Conservation (phyloP, 1,284 basidiomycete species). For the Lentinula novae-zelandiae region DNA sequence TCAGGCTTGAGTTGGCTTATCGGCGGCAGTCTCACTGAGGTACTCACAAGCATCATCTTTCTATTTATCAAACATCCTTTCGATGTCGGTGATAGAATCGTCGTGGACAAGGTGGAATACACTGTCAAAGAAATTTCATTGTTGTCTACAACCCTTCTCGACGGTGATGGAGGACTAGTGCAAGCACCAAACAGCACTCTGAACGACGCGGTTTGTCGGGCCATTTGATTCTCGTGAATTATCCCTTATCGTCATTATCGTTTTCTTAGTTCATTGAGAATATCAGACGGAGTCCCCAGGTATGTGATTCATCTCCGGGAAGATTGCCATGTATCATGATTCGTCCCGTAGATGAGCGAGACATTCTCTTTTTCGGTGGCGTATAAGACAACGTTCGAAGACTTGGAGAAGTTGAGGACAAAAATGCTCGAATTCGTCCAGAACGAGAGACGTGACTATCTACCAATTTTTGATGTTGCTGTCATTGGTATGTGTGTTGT, state of each 20-base stretch:
- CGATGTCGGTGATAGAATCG: conserved; percentile 84
- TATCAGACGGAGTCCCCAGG: conserved; percentile 66
- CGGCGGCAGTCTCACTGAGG: conserved; percentile 65
- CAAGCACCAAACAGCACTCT: conserved; percentile 72
- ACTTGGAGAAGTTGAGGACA: conserved; percentile 75
- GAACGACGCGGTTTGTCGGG: conserved; percentile 53
- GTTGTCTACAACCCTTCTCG: conserved; percentile 75
- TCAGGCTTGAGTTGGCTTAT: conserved; percentile 86
- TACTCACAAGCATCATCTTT: conserved; percentile 80
- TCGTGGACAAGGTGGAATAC: conserved; percentile 53
- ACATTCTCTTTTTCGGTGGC: conserved; percentile 79
- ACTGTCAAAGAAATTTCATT: conserved; percentile 87
- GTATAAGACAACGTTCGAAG: conserved; percentile 78
- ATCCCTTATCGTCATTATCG: conserved; percentile 6
- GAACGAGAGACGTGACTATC: conserved; percentile 67
- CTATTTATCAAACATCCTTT: conserved; percentile 85
- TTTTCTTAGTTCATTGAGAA: conserved; percentile 61
- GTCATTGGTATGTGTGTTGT: conserved; percentile 48
- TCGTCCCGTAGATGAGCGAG: conserved; percentile 59
- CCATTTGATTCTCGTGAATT: neutral
- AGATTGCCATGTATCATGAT: neutral
- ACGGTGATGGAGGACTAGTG: conserved; percentile 53
- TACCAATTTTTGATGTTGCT: conserved; percentile 67
- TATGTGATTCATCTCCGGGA: conserved; percentile 21
- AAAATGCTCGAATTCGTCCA: conserved; percentile 83